Base-by-base conservation (phyloP, 495 filamentous ascomycete species). In the Talaromyces thailandensis region DNA sequence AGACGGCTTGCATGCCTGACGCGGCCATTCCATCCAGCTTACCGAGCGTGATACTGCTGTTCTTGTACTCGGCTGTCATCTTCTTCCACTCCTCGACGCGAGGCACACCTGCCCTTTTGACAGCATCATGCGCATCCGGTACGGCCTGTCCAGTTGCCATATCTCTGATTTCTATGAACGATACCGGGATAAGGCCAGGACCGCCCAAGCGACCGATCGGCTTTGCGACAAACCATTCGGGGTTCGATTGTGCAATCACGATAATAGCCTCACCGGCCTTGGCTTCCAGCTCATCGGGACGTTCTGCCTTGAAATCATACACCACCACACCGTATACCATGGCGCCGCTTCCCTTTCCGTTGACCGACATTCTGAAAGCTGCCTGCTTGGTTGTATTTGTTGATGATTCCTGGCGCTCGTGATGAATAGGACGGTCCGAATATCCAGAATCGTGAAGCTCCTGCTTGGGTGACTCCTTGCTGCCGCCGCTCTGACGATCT, bases 51-150 rank as follows among this genome's bases (percentile, higher is more conserved):
- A 98, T 98, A 74, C 93, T 97, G 74, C 92, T 96, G 71, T 98
- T 96, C 81, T 98, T 98, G 77, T 98, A 98, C 56, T 97, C 93
- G 24, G 92, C 92, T 9, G 94, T 94, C 92, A 97, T 96, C 78
- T 95, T 96, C 82, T 98, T 98, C 94, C 94, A 98, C 68, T 98
- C 95, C 71, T 98, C 94, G 12, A 98, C 95, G 70, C 88, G 89
- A n/a, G 95, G 94, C 48, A 98, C 92, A 8, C 94, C 94, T 45
- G 95, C 94, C 67, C 86, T 83, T 64, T 84, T 85, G 58, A 98
- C 91, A 6, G 95, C 93, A 11, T 93, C 93, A 32, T 90, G 82
- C 4, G 92, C 83, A 73, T 98, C 93, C 8, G 83, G 71, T 0
- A 97, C 92, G 3, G 92, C 82, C 64, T 88, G 83, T 24, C 92